Evolutionary conservation across 2,329 filamentous ascomycete genomes (phyloP), one percentile per base, ranked within the genome.

Genomic region (Pseudogymnoascus sp.): DNA sequence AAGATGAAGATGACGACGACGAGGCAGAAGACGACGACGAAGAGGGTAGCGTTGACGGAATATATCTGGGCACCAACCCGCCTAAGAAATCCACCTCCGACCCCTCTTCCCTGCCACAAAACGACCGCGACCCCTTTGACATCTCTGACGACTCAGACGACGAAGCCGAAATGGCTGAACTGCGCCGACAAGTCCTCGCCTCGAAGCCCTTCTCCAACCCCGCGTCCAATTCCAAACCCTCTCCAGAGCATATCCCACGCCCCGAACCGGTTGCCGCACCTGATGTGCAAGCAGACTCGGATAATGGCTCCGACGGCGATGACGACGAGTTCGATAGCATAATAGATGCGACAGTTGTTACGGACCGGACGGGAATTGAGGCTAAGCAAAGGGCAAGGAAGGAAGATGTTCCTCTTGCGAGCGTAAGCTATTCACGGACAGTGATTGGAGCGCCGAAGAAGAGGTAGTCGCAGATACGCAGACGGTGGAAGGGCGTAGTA

Each of bases 301-400:
- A 91, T 64, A 83, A 88, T 61, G 82, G 77, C 30, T 38, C 33
- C 4, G 57, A 58, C 6, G 73, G 61, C 4, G 69, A 72, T 57
- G 88, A 94, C 60, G 88, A 89, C 54, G 88, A 91, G 58, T 96
- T 97, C 70, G 93, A 97, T 70, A 88, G 88, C 66, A 95, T 99
- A 73, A 96, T 97, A 70, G 86, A 92, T 67, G 93, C 94, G 0
- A 93, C 90, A 2, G 91, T 91, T 0, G 85, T 95, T 16, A 97
- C 92, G 0, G 93, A 97, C 72, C 84, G 88, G 60, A 89, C 89
- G 11, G 93, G 93, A 0, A 86, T 88, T 47, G 76, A 80, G 39
- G 81, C 84, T 2, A 85, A 84, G 67, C 80, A 87, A 71, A 79
- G 76, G 57, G 75, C 73, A 39, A 78, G 79, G 63, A 78, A 82